Base-by-base conservation (phyloP, 495 filamentous ascomycete genomes). In the Penicillium egyptiacum region DNA sequence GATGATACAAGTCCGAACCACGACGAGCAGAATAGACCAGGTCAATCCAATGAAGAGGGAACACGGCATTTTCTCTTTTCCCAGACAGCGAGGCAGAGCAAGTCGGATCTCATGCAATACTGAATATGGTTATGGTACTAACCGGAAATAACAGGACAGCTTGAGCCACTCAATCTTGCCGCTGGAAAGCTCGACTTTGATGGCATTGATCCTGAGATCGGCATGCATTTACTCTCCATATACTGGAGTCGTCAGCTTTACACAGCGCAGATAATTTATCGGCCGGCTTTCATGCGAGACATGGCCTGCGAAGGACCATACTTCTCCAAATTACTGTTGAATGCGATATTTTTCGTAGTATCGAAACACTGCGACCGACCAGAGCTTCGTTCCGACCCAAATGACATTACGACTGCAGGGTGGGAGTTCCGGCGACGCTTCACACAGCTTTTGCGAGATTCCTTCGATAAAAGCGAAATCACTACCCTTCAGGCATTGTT, bases 401-500 rank as follows among this genome's bases (percentile, higher is more conserved):
- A 61, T 12, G 71, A 77, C 44, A 61, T 66, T 6, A 64, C 57
- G 6, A 75, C 71, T 0, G 67, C 74, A n/a, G 72, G 72, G 23
- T 73, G 63, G 66, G 58, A 20, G 9, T 79, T 70, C 53, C 67
- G 72, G 23, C 58, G 72, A 56, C 57, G 78, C 14, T 65, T 78
- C 25, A 68, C 55, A 5, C 72, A 79, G 42, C 64, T 80, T 2
- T 62, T 80, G 4, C 59, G 67, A 12, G 63, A 62, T n/a, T 63
- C 55, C 4, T 66, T 80, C 11, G 76, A 77, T 39, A 60, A 60
- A 17, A 79, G 73, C 55, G 61, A 74, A 10, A 77, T 81, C 43
- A 73, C 77, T 1, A 80, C 75, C 0, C 68, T 79, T 6, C 76
- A 79, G 54, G 79, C 78, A 11, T 63, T 72, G 35, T 60, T 74